phyloP scores from a whole-genome alignment of 805 yeast species.

The Candida coleopterorum region DNA sequence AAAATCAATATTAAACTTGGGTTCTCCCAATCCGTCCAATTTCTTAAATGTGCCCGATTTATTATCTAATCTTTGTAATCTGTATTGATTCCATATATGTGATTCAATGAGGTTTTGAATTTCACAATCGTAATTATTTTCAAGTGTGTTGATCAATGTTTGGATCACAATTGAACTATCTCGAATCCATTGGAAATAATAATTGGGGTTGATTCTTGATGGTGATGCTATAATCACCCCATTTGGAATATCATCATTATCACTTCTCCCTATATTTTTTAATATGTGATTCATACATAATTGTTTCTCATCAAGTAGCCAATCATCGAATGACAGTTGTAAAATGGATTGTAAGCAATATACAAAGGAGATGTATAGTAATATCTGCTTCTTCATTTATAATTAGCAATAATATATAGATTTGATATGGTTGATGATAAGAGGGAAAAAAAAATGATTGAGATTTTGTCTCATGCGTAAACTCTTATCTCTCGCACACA shows the following conservation, averaged over 20 bases:
- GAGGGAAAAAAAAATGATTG: no score
- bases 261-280: not conserved
- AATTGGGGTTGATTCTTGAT: slow-evolving; percentile 65
- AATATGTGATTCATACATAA: slow-evolving; percentile 1
- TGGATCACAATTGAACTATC: slow-evolving; percentile 81
- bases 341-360: not conserved
- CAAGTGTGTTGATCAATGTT: slow-evolving; percentile 46
- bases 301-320: slow-evolving; percentile 2
- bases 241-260: not conserved
- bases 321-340: slow-evolving; percentile 1
- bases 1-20: slow-evolving; percentile 72
- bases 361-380: no score
- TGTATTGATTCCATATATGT: slow-evolving; percentile 55
- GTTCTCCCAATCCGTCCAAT: slow-evolving; percentile 76
- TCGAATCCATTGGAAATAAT: slow-evolving; percentile 86
- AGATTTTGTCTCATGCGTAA: no score
- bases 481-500: no score
- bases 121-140: slow-evolving; percentile 5
- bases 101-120: slow-evolving; percentile 39
- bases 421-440: no score
- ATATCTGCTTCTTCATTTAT: no score
- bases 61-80: slow-evolving; percentile 63
- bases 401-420: no score
- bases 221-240: slow-evolving; percentile 90
- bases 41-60: slow-evolving; percentile 55